Base-by-base conservation (phyloP, 2,329 filamentous ascomycete genomes). In the Diatrype stigma region DNA sequence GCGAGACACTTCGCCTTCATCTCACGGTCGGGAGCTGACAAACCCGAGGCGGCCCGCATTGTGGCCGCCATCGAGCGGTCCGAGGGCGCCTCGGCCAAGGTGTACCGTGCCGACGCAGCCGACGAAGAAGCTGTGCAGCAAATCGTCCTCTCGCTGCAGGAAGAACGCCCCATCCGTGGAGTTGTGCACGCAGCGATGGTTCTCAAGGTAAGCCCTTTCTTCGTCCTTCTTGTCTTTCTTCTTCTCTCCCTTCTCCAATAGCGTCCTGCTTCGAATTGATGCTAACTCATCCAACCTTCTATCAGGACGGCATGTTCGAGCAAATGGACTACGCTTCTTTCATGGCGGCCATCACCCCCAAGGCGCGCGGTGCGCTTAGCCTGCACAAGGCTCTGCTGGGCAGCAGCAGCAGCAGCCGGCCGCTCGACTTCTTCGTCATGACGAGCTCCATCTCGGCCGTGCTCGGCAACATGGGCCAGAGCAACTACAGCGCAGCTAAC, bases 371-470 rank as follows among this genome's bases (percentile, higher is more conserved):
- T 0, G 54, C 56, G 21, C 47, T 49, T 26, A 56, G 50, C 35
- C 34, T 60, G 22, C 55, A 59, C 37, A 38, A 57, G 35, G 50
- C 48, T 21, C 38, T 52, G 14, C n/a, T n/a, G n/a, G n/a, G n/a
- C n/a, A n/a, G n/a, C n/a, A n/a, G n/a, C n/a, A n/a, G n/a, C n/a
- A 40, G 52, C 12, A 47, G 48, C 6, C 42, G 48, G 8, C 47
- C 51, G 6, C 57, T 73, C 2, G 70, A 73, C 56, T 71, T 74
- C 58, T 71, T 72, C 55, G 46, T 70, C 26, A 57, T 69, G 51
- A 61, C 63, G 19, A 63, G 57, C 19, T 71, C 68, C 6, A 57
- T 66, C 30, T 62, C 64, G 1, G 63, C 60, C 6, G 53, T 62
- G 12, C 48, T 65, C 6, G 70, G 67, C 2, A 62, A 57, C 8